Percentiles rank a stretch among this genome's conserved stretches.
phyloP scores from a whole-genome alignment of 345 rosid species.

The Syzygium aqueum region DNA sequence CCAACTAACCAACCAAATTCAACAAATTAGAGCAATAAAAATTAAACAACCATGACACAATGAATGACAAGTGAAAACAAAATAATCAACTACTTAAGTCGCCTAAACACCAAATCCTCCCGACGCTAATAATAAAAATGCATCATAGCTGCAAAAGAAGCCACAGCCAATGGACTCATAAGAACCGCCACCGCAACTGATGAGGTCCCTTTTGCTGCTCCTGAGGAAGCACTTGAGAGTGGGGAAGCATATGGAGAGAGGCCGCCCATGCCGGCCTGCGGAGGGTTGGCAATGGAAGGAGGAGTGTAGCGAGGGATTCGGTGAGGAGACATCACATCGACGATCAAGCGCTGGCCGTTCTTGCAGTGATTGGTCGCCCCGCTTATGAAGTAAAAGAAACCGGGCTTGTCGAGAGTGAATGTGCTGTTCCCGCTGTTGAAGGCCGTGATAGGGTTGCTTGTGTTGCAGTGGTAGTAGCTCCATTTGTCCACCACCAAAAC shows the following conservation, averaged over 20 bases:
- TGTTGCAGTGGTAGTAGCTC: slow-evolving; percentile 67
- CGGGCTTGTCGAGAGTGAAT: slow-evolving; percentile 51
- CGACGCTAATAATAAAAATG: background rate
- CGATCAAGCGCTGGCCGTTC: slow-evolving; percentile 57
- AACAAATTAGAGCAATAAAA: background rate
- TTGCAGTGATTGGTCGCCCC: slow-evolving; percentile 50
- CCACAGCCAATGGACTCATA: background rate
- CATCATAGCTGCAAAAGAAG: background rate
- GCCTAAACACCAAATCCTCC: background rate
- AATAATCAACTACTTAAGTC: background rate
- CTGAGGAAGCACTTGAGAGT: slow-evolving; percentile 6
- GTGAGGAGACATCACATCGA: slow-evolving; percentile 60
- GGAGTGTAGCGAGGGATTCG: slow-evolving; percentile 9
- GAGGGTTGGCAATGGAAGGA: slow-evolving; percentile 20
- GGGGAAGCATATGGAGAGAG: slow-evolving; percentile 20
- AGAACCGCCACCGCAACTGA: background rate
- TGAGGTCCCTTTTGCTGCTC: background rate
- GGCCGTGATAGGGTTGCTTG: slow-evolving; percentile 23
- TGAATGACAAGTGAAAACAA: background rate
- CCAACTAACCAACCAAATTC: background rate
- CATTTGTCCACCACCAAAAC: slow-evolving; percentile 67
- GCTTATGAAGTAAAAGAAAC: slow-evolving; percentile 72
- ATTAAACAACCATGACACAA: background rate
- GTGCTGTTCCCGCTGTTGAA: slow-evolving; percentile 58
- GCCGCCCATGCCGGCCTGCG: background rate